phyloP scores from a whole-genome alignment of 1,139 yeast genomes.

The Suhomyces taliae region DNA sequence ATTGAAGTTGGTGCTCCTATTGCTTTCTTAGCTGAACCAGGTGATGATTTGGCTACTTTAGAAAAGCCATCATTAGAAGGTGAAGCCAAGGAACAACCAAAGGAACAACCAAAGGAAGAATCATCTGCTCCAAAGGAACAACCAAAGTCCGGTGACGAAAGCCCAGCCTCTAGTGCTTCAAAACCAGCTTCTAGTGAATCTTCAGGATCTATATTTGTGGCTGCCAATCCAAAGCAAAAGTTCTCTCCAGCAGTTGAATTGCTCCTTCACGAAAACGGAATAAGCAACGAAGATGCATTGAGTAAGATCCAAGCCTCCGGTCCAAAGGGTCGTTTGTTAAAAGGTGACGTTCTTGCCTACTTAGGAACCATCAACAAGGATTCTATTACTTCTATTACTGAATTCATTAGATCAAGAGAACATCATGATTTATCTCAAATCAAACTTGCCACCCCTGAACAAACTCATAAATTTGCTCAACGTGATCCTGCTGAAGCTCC shows the following conservation, averaged over 20 bases:
- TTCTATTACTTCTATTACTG: constrained; percentile 52
- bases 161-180: constrained; percentile 3
- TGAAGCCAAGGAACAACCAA: constrained; percentile 26
- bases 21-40: constrained; percentile 85
- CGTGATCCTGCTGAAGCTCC: constrained; percentile 15
- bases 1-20: constrained; percentile 87
- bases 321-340: constrained; percentile 79
- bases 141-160: constrained; percentile 4
- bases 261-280: constrained; percentile 58
- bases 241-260: constrained; percentile 81
- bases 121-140: constrained; percentile 7
- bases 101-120: constrained; percentile 14
- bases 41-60: constrained; percentile 70
- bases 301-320: constrained; percentile 80
- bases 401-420: constrained; percentile 55
- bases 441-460: constrained; percentile 45
- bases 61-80: constrained; percentile 54
- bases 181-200: constrained; percentile 13
- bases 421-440: constrained; percentile 79
- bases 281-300: constrained; percentile 70
- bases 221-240: constrained; percentile 63
- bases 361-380: constrained; percentile 68
- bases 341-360: constrained; percentile 88
- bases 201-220: constrained; percentile 24
- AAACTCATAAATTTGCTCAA: constrained; percentile 14